A percentile compares a stretch with the other conserved stretches of the same genome.
These are phyloP conservation scores for Geotrichum cucujoidarum DNA, from an alignment of 1,139 yeast genomes.

Conservation along the genomic window DNA sequence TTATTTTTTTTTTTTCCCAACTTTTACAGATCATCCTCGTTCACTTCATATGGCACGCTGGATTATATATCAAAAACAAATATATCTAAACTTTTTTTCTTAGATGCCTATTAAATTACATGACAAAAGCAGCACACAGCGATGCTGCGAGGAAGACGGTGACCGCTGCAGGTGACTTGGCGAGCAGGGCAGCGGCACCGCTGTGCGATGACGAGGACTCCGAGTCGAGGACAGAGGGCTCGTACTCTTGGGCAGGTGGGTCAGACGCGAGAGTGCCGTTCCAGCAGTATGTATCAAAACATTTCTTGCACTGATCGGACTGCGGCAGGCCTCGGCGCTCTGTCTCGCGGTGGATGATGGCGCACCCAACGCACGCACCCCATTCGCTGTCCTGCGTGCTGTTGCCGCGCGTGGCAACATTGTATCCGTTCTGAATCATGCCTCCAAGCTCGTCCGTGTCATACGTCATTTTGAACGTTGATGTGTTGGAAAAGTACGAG, in stretches of 20 bases:
- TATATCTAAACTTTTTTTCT: no score
- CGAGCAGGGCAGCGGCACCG: no score
- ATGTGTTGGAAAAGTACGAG: conserved; percentile 60
- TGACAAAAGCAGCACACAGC: no score
- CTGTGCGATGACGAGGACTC: no score
- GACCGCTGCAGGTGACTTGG: no score
- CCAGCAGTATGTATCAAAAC: conserved; percentile 82
- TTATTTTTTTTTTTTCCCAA: no score
- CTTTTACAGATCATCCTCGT: no score
- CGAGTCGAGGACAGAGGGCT: neutral
- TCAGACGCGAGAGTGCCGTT: conserved; percentile 24
- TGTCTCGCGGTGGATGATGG: conserved; percentile 75
- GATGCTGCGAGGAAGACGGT: no score
- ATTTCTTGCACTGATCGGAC: conserved; percentile 65
- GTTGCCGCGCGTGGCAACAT: conserved; percentile 66
- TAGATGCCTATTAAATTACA: no score
- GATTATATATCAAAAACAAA: no score
- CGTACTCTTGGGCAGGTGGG: neutral
- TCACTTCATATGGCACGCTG: no score
- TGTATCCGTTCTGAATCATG: conserved; percentile 79
- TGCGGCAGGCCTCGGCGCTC: conserved; percentile 63
- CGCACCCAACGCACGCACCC: conserved; percentile 83
- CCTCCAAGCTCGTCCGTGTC: conserved; percentile 51
- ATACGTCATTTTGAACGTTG: conserved; percentile 67
- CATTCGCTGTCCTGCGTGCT: conserved; percentile 68